Evolutionary conservation across 1,284 basidiomycete genomes (phyloP), one percentile per base, ranked within the genome.

Genomic region (Apiotrichum montevideense): DNA sequence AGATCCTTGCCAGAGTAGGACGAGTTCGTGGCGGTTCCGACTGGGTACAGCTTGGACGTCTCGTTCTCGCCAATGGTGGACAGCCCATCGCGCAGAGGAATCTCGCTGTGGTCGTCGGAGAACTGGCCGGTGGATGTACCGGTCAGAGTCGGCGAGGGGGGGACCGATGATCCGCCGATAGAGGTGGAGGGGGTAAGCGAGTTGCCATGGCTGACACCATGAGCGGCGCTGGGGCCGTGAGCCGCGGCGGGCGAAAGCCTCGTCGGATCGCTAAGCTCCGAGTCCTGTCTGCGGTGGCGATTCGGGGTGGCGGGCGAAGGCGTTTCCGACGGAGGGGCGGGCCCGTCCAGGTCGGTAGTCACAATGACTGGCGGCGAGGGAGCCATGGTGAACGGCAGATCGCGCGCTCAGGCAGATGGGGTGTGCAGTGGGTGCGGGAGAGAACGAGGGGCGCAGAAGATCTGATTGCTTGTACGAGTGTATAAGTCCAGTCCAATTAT

Each of bases 21-120:
- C 13, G 68, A 65, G 66, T 64, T 70, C 3, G 69, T 70, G n/a
- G 61, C 67, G 37, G 66, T 54, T 14, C 64, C 66, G 39, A 61
- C 54, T 48, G 67, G 68, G 56, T 11, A 32, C 42, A 43, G 3
- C 34, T 41, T 51, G 15, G 37, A 39, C 8, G 8, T 13, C 37
- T 54, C 57, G 34, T 53, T n/a, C 46, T 70, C 62, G 32, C 78
- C 78, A 34, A 87, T 79, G 11, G 87, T 75, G 14, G 79, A 71
- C 5, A 87, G 78, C 32, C 5, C 47, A 10, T 35, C 32, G 4
- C 32, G 35, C n/a, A 21, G 21, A 11, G 41, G 41, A 10, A 42
- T 39, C 8, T 39, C 41, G 41, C 10, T 42, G 14, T 76, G 78
- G 41, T 72, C 67, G n/a, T 71, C 68, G 8, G 61, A 61, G 44